Base-by-base conservation (phyloP, 1,284 basidiomycete genomes). In the Kalmanozyma brasiliensis region DNA sequence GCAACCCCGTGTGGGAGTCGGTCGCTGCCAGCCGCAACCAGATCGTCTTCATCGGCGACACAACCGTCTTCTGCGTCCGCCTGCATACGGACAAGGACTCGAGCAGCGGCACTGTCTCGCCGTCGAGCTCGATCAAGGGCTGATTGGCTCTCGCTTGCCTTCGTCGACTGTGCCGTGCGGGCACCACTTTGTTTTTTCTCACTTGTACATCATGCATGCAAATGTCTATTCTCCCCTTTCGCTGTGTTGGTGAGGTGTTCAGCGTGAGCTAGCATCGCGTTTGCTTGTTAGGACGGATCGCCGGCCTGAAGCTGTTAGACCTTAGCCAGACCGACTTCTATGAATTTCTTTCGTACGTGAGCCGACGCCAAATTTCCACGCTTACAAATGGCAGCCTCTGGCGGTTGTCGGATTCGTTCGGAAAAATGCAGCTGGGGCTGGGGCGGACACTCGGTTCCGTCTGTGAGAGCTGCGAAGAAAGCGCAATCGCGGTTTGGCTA, bases 1-100 rank as follows among this genome's bases (percentile, higher is more conserved):
- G 72, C 60, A 79, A 77, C 20, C 77, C 79, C 0, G 69, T 77
- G 30, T 74, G 79, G 69, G 79, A 80, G 43, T 74, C 69, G 11
- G 74, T 80, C 1, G 63, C 70, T 0, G 70, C 76, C 23, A 79
- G 77, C 29, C 73, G 80, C 38, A 72, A 66, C 57, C 74, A 80
- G 45, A 80, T 81, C 19, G 68, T 81, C 17, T 79, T 81, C 37
- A 71, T 74, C 38, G 77, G 78, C 26, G 78, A 80, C 41, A 69
- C 70, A 10, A 71, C 74, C n/a, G 72, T 77, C 24, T 78, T 73
- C 43, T 71, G 67, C 46, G 71, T 80, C 17, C 55, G 73, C n/a
- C 48, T 77, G 36, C 73, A 76, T 35, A 51, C 67, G 26, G 67
- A 70, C 11, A 60, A 52, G 37, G 60, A 60, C 22, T 38, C 46